Evolutionary conservation across 176 grass and related monocot species (phyloP), one percentile per base, ranked within the genome.

Genomic region (Phoenix roebelenii): DNA sequence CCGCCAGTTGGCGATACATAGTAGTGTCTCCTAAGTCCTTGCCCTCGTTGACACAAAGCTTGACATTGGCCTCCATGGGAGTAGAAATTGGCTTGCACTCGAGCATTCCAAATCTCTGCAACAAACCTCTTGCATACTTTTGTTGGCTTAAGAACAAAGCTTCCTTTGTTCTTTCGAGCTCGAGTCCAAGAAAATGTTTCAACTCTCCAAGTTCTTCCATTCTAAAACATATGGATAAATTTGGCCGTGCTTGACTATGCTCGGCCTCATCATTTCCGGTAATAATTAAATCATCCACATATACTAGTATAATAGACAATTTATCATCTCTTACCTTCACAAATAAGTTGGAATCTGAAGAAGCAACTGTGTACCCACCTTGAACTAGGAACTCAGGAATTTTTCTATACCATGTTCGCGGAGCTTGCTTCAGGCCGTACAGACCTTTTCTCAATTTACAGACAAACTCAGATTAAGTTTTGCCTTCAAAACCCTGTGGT

Each of bases 111-210:
- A 60, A 64, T 25, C 25, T 68, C 7, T 75, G 10, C 3, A 70
- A 20, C 7, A 75, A 50, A 19, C 69, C 23, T 56, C 50, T 69
- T 32, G 57, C 23, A 48, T 69, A 77, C 18, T 70, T 70, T 9
- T 69, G 16, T 22, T 76, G 63, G 2, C 39, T 32, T 4, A 67
- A 18, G 24, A 67, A 67, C 3, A 23, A 59, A 25, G 58, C 32
- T 74, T 74, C 22, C 25, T 26, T 48, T 18, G 5, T 39, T 3
- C 14, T 9, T 4, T 62, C 18, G 1, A 48, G 5, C 32, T 69
- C 51, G 56, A 57, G 23, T 55, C 58, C 23, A 50, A 74, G 18
- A 5, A 80, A 80, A 18, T 80, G 64, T 1, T 65, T 72, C 4
- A 65, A 15, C 19, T 52, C 54, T 52, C 53, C 6, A 32, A 79